Conservation (phyloP, 2,329 filamentous ascomycete species). For the Harringtonia aguacate region DNA sequence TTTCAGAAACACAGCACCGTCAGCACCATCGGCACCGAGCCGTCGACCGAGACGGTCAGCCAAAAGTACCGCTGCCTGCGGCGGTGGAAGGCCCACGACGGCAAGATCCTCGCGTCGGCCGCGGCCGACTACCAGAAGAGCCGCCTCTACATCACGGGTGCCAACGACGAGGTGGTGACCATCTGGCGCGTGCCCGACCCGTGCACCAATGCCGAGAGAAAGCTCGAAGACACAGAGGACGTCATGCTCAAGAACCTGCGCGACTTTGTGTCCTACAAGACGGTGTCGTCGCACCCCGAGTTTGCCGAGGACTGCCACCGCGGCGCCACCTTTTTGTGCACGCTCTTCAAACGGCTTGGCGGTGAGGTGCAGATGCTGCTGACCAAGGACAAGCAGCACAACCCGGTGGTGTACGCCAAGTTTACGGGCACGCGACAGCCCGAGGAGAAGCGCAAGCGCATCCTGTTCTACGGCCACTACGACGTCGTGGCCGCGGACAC, state of each 20-base stretch:
- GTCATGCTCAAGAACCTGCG: conserved; percentile 61
- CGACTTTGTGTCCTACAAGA: conserved; percentile 86
- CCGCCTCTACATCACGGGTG: conserved; percentile 86
- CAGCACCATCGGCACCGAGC: conserved; percentile 47
- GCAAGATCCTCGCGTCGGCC: conserved; percentile 78
- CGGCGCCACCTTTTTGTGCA: conserved; percentile 81
- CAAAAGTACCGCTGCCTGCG: conserved; percentile 23
- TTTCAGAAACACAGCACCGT: conserved; percentile 54
- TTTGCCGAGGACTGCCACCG: conserved; percentile 87
- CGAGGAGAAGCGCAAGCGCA: conserved; percentile 61
- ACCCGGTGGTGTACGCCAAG: conserved; percentile 86
- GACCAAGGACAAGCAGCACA: conserved; percentile 61
- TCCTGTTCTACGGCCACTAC: conserved; percentile 96
- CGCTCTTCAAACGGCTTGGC: conserved; percentile 84
- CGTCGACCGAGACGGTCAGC: conserved; percentile 45
- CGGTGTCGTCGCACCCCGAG: conserved; percentile 75
- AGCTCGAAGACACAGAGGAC: conserved; percentile 32
- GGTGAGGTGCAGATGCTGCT: conserved; percentile 86
- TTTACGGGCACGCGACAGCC: conserved; percentile 60
- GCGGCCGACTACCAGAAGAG: conserved; percentile 58
- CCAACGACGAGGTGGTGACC: conserved; percentile 81
- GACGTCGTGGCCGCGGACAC: conserved; percentile 89
- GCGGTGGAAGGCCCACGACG: conserved; percentile 56
- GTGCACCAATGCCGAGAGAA: conserved; percentile 23
- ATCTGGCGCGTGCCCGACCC: conserved; percentile 67